Percentiles rank a stretch among this genome's conserved stretches.
phyloP scores from a whole-genome alignment of 331 rosid species.

The Acacia concinna region DNA sequence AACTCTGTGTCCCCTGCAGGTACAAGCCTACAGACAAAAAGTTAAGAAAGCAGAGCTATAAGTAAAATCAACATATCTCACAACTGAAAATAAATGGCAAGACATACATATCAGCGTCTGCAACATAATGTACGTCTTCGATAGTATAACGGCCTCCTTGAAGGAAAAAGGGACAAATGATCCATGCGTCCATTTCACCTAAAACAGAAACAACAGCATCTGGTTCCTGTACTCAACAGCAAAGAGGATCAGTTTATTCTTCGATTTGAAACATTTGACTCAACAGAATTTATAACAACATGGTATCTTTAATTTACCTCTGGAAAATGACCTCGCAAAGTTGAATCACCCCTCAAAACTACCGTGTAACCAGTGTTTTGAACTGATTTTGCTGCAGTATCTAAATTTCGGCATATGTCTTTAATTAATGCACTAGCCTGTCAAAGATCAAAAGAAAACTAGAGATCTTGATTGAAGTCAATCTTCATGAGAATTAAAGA shows the following conservation, averaged over 20 bases:
- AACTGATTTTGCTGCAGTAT: conserved; percentile 66
- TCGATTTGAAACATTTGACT: conserved; percentile 28
- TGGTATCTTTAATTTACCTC: conserved; percentile 62
- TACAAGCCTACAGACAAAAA: conserved; percentile 62
- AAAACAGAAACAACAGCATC: conserved; percentile 85
- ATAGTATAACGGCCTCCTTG: conserved; percentile 97
- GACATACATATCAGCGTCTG: conserved; percentile 79
- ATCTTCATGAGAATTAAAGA: conserved; percentile 21
- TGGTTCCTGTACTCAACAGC: conserved; percentile 64
- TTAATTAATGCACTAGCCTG: conserved; percentile 77
- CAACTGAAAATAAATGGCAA: conserved; percentile 18
- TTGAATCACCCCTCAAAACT: conserved; percentile 97
- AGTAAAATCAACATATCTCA: conserved; percentile 21
- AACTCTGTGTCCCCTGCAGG: conserved; percentile 97
- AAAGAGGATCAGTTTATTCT: conserved; percentile 16
- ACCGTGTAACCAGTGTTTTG: conserved; percentile 65
- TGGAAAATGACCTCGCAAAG: conserved; percentile 97
- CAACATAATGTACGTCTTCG: conserved; percentile 80
- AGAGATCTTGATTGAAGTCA: conserved; percentile 26
- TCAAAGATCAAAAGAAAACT: conserved; percentile 31
- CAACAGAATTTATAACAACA: conserved; percentile 17
- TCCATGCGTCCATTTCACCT: conserved; percentile 97
- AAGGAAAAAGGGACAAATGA: conserved; percentile 92
- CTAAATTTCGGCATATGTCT: conserved; percentile 76
- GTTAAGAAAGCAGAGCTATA: conserved; percentile 22